Percentiles rank a stretch among this genome's conserved stretches.
phyloP scores from a whole-genome alignment of 768 basidiomycete genomes.

The Paxillus rubicundulus region DNA sequence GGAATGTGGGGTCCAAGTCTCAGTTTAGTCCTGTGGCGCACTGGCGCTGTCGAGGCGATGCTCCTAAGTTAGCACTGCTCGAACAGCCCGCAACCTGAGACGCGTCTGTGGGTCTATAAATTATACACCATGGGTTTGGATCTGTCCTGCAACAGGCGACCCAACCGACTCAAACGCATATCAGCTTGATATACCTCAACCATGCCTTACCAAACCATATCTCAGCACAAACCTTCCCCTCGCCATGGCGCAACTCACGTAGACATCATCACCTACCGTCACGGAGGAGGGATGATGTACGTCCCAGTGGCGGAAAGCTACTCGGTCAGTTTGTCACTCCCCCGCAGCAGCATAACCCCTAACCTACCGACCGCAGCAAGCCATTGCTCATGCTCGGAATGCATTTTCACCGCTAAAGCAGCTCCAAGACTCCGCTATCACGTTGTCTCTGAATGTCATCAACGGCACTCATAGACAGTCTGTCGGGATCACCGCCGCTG shows the following conservation, averaged over 20 bases:
- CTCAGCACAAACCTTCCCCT: neutral
- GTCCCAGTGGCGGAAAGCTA: conserved; percentile 45
- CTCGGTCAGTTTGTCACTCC: conserved; percentile 32
- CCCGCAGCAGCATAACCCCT: neutral
- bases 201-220: neutral
- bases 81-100: no score
- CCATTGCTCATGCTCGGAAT: conserved; percentile 47
- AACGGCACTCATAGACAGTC: conserved; percentile 32
- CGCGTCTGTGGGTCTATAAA: no score
- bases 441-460: conserved; percentile 40
- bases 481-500: conserved; percentile 51
- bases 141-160: no score
- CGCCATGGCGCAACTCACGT: neutral
- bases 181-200: no score
- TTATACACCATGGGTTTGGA: no score
- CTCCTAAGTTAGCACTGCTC: no score
- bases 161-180: no score
- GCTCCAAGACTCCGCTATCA: conserved; percentile 40
- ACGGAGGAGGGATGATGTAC: conserved; percentile 44
- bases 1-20: no score
- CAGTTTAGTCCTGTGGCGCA: no score
- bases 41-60: no score
- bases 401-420: conserved; percentile 44
- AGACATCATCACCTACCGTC: conserved; percentile 53
- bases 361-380: conserved; percentile 35